These are phyloP conservation scores for Botrytis medusae DNA, from an alignment of 2,329 filamentous ascomycete genomes.

Conservation along the genomic window DNA sequence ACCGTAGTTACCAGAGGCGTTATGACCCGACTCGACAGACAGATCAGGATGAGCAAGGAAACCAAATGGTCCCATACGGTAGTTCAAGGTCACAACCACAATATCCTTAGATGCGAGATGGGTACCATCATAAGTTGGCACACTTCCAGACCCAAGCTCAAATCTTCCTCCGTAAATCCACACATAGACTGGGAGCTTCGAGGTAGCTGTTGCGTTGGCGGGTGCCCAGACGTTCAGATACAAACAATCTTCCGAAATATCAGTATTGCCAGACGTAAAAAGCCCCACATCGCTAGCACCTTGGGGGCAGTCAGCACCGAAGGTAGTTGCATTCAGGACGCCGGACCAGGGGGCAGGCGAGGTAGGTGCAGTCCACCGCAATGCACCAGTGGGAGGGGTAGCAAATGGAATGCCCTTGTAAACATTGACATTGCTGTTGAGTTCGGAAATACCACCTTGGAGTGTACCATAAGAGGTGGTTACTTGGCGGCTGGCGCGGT, in stretches of 20 bases:
- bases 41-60: slow-evolving; percentile 35
- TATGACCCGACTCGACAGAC: slow-evolving; percentile 18
- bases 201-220: slow-evolving; percentile 21
- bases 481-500: neutral
- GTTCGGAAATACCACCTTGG: slow-evolving; percentile 20
- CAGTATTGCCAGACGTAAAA: neutral
- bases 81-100: slow-evolving; percentile 47
- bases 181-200: slow-evolving; percentile 43
- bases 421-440: slow-evolving; percentile 17
- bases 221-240: slow-evolving; percentile 3
- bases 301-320: slow-evolving; percentile 38
- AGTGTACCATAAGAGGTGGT: slow-evolving; percentile 8
- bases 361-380: slow-evolving; percentile 23
- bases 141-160: slow-evolving; percentile 42
- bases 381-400: slow-evolving; percentile 19
- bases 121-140: slow-evolving; percentile 45
- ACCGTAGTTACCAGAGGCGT: slow-evolving; percentile 61
- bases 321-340: slow-evolving; percentile 2
- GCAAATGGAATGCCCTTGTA: slow-evolving; percentile 26
- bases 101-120: slow-evolving; percentile 46
- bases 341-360: slow-evolving; percentile 17
- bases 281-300: slow-evolving; percentile 4
- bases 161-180: slow-evolving; percentile 48
- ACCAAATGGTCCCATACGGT: slow-evolving; percentile 42
- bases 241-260: slow-evolving; percentile 10